A percentile compares a stretch with the other conserved stretches of the same genome.
phyloP scores from a whole-genome alignment of 805 yeast species.

The Ogataea haglerorum region DNA sequence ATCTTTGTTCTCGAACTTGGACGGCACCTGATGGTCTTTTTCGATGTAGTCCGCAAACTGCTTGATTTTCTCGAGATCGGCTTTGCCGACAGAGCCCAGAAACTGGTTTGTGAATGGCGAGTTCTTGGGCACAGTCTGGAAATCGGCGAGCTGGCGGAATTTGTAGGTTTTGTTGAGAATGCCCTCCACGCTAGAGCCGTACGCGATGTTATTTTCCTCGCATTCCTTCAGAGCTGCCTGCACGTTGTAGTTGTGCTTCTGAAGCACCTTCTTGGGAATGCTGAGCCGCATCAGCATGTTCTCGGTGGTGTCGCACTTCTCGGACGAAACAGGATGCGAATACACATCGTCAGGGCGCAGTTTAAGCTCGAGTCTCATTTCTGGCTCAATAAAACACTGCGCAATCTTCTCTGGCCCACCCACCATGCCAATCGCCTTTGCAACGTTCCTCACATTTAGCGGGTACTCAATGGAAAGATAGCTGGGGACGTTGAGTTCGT shows the following conservation, averaged over 20 bases:
- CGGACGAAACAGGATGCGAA: slow-evolving; percentile 62
- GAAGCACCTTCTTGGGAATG: slow-evolving; percentile 53
- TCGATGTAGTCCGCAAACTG: slow-evolving; percentile 34
- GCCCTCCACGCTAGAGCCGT: slow-evolving; percentile 57
- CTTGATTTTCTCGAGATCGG: slow-evolving; percentile 41
- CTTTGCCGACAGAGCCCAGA: slow-evolving; percentile 38
- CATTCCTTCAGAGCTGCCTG: slow-evolving; percentile 41
- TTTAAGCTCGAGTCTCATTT: slow-evolving; percentile 27
- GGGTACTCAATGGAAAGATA: slow-evolving; percentile 79
- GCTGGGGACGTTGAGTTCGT: slow-evolving; percentile 69
- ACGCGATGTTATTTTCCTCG: slow-evolving; percentile 29
- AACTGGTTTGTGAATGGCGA: slow-evolving; percentile 46
- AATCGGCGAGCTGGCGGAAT: slow-evolving; percentile 85
- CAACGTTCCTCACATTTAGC: slow-evolving; percentile 57
- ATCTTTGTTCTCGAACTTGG: slow-evolving; percentile 32
- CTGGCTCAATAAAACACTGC: slow-evolving; percentile 39
- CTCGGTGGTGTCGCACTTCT: slow-evolving; percentile 45
- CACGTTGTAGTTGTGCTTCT: slow-evolving; percentile 39
- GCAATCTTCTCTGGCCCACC: slow-evolving; percentile 55
- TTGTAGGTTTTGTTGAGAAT: slow-evolving; percentile 65
- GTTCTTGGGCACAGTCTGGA: slow-evolving; percentile 65
- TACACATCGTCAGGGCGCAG: slow-evolving; percentile 34
- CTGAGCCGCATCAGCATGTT: slow-evolving; percentile 56
- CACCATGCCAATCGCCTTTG: slow-evolving; percentile 62
- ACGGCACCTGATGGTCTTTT: slow-evolving; percentile 15